phyloP scores from a whole-genome alignment of 305 asterid species.

The Solanum aculeatissimum region DNA sequence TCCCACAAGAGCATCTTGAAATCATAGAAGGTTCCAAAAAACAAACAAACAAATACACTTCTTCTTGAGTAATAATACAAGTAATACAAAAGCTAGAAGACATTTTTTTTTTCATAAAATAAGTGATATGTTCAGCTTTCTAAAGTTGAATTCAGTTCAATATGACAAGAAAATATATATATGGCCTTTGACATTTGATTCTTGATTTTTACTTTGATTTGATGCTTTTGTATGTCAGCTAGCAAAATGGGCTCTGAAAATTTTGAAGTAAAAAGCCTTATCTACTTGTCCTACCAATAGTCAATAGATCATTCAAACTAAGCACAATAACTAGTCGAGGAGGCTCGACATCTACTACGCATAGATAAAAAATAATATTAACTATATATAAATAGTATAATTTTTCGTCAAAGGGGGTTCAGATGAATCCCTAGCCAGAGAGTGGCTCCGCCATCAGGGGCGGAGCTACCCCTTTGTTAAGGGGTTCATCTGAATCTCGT shows the following conservation, averaged over 20 bases:
- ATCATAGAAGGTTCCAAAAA: conserved; percentile 11
- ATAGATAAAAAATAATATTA: too few relatives aligned
- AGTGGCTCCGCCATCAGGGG: too few relatives aligned
- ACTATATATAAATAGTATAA: too few relatives aligned
- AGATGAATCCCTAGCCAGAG: too few relatives aligned
- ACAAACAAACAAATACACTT: not conserved
- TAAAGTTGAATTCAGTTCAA: conserved; percentile 6
- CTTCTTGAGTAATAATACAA: not conserved
- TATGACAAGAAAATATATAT: not conserved
- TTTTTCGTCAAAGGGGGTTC: too few relatives aligned
- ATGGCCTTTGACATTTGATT: conserved; percentile 5
- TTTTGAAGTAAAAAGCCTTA: not conserved
- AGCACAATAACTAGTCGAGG: too few relatives aligned
- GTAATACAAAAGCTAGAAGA: conserved; percentile 5
- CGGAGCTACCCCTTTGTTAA: too few relatives aligned
- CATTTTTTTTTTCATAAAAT: not conserved
- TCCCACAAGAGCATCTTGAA: conserved; percentile 14
- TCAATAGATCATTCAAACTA: not conserved
- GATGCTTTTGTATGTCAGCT: not conserved
- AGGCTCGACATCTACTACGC: too few relatives aligned
- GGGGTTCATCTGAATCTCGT: too few relatives aligned
- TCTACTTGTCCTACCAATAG: not conserved
- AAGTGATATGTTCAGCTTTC: conserved; percentile 9
- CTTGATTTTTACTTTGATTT: not conserved
- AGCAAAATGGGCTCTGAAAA: not conserved